Evolutionary conservation across 495 filamentous ascomycete species (phyloP).

Genomic region (Neurospora cerealis): DNA sequence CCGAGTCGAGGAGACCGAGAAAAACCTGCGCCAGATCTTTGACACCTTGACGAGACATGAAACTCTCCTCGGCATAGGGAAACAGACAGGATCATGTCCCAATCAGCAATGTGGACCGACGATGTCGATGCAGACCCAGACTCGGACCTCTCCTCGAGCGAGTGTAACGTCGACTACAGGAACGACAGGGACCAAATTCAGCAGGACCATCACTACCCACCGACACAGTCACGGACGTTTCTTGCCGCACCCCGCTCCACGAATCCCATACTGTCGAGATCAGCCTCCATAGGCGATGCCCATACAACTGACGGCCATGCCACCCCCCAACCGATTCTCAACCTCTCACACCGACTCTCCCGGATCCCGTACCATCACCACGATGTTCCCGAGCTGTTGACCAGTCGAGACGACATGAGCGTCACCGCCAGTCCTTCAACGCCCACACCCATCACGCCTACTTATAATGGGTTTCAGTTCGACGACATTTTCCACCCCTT

Average conservation of each 20-base stretch:
- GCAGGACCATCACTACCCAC: neutral
- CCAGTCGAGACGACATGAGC: neutral
- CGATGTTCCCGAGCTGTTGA: neutral
- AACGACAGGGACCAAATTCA: neutral
- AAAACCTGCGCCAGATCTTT: neutral
- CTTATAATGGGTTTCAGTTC: neutral
- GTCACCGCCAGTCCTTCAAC: neutral
- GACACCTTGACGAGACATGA: neutral
- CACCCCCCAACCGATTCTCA: neutral
- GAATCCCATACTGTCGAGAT: neutral
- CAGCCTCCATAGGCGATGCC: neutral
- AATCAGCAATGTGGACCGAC: neutral
- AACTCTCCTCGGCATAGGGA: neutral
- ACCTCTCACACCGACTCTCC: neutral
- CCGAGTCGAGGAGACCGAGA: neutral
- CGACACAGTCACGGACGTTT: neutral
- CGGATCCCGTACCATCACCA: neutral
- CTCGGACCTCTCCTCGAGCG: neutral
- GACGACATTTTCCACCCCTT: neutral
- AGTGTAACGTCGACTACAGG: neutral
- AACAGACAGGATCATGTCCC: neutral
- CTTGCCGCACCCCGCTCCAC: neutral
- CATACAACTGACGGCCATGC: neutral
- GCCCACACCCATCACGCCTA: neutral
- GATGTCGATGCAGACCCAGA: neutral